A percentile compares a stretch with the other conserved stretches of the same genome.
phyloP scores from a whole-genome alignment of 495 filamentous ascomycete genomes.

The Trichoderma gamsii region DNA sequence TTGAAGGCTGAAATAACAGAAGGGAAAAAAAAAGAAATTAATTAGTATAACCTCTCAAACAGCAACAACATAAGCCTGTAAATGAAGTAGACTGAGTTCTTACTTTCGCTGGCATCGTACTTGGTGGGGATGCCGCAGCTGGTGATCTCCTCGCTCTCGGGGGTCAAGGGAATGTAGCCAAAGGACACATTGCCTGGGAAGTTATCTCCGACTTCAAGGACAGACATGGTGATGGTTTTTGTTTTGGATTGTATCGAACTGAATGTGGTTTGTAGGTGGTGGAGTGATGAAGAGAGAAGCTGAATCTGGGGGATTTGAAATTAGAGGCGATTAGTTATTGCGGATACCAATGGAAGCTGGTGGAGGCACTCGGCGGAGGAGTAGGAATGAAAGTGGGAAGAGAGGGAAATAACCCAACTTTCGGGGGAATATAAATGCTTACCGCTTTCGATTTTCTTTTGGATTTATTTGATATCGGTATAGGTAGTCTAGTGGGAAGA shows the following conservation, averaged over 20 bases:
- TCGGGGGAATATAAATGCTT: too few relatives aligned
- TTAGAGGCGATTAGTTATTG: too few relatives aligned
- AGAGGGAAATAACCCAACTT: too few relatives aligned
- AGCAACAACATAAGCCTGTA: constrained; percentile 12
- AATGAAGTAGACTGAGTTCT: constrained; percentile 11
- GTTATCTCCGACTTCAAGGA: constrained; percentile 69
- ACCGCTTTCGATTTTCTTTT: too few relatives aligned
- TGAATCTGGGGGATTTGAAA: too few relatives aligned
- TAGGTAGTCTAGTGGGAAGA: too few relatives aligned
- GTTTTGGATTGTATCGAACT: not conserved
- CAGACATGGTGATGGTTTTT: constrained; percentile 48
- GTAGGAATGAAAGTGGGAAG: too few relatives aligned
- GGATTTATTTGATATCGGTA: too few relatives aligned
- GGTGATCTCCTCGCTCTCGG: constrained; percentile 57
- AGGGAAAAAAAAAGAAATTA: not conserved
- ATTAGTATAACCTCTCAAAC: not conserved
- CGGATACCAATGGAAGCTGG: too few relatives aligned
- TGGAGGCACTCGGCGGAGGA: too few relatives aligned
- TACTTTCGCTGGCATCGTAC: constrained; percentile 74
- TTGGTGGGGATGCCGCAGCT: constrained; percentile 71
- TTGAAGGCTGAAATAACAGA: constrained; percentile 50
- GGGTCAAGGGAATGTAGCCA: constrained; percentile 66
- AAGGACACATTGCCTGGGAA: constrained; percentile 79
- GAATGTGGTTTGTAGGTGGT: not conserved
- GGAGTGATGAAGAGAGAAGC: not conserved